Percentiles rank a stretch among this genome's conserved stretches.
These are phyloP conservation scores for Penicillium sclerotigenum DNA, from an alignment of 2,329 filamentous ascomycete genomes.

Conservation along the genomic window DNA sequence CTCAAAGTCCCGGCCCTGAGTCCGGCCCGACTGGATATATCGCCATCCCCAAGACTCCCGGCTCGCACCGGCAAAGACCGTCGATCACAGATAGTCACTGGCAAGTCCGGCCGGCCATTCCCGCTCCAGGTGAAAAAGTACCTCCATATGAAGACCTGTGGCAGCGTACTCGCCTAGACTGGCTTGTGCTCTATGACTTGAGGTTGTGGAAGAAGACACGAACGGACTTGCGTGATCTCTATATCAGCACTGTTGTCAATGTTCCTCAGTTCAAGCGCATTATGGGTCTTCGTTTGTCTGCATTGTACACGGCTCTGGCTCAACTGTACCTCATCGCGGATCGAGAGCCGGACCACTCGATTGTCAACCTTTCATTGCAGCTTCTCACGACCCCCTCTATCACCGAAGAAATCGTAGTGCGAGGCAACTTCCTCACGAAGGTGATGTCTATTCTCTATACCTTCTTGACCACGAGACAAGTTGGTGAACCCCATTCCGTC, in stretches of 20 bases:
- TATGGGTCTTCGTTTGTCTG: conserved; percentile 87
- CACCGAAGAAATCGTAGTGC: conserved; percentile 89
- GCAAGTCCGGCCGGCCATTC: conserved; percentile 74
- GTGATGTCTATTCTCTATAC: conserved; percentile 96
- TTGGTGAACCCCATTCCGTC: conserved; percentile 88
- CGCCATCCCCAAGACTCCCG: conserved; percentile 78
- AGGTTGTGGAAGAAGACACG: conserved; percentile 95
- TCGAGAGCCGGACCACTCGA: conserved; percentile 93
- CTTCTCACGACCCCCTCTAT: conserved; percentile 97
- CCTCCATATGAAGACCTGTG: conserved; percentile 82
- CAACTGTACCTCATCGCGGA: conserved; percentile 96
- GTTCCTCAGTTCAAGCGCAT: conserved; percentile 96
- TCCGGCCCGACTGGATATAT: conserved; percentile 37
- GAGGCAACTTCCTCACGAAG: conserved; percentile 92
- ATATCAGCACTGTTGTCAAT: conserved; percentile 93
- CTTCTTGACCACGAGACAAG: conserved; percentile 91
- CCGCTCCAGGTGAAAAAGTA: conserved; percentile 59
- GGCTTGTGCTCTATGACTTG: conserved; percentile 90
- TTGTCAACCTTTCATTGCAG: conserved; percentile 94
- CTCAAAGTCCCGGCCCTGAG: conserved; percentile 16
- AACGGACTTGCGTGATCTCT: conserved; percentile 84
- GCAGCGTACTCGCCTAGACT: conserved; percentile 85
- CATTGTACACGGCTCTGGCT: conserved; percentile 86
- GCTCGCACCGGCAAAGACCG: conserved; percentile 41
- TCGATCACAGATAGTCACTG: conserved; percentile 69